Conservation (phyloP, 306 rosid species). For the Lathyrus tuberosus region DNA sequence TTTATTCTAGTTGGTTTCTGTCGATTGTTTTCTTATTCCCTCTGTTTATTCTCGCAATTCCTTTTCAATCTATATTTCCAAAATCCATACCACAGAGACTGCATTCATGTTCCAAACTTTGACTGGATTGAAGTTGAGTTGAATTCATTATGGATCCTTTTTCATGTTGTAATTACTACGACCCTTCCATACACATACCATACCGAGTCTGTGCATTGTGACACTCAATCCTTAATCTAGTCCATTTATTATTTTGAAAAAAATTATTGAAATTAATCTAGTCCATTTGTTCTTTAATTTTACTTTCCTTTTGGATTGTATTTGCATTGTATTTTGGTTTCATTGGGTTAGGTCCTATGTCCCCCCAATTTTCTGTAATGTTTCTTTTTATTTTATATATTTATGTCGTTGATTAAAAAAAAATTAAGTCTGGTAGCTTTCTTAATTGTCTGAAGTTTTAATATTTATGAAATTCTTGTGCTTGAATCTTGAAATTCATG, state of each 20-base stretch:
- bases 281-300: too few species aligned
- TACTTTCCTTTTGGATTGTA: too few species aligned
- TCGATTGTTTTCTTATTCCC: slow-evolving; percentile 23
- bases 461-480: slow-evolving; percentile 32
- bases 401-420: too few species aligned
- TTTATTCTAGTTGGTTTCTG: slow-evolving; percentile 18
- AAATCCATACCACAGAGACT: neutral
- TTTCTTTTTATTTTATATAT: too few species aligned
- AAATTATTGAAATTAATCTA: neutral
- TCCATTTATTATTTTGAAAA: neutral
- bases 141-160: neutral
- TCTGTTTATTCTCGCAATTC: slow-evolving; percentile 14
- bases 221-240: slow-evolving; percentile 12
- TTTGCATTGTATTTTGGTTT: too few species aligned
- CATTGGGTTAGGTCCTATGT: too few species aligned
- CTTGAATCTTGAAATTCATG: slow-evolving; percentile 29
- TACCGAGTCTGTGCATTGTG: neutral
- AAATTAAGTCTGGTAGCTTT: slow-evolving; percentile 19
- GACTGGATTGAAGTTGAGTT: slow-evolving; percentile 21
- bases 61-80: slow-evolving; percentile 12
- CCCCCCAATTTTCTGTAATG: too few species aligned
- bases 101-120: slow-evolving; percentile 6
- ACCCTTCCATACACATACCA: slow-evolving; percentile 1
- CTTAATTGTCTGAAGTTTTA: slow-evolving; percentile 23
- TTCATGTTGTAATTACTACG: neutral